Conservation (phyloP, 2,329 filamentous ascomycete genomes). For the Monilinia polystroma region DNA sequence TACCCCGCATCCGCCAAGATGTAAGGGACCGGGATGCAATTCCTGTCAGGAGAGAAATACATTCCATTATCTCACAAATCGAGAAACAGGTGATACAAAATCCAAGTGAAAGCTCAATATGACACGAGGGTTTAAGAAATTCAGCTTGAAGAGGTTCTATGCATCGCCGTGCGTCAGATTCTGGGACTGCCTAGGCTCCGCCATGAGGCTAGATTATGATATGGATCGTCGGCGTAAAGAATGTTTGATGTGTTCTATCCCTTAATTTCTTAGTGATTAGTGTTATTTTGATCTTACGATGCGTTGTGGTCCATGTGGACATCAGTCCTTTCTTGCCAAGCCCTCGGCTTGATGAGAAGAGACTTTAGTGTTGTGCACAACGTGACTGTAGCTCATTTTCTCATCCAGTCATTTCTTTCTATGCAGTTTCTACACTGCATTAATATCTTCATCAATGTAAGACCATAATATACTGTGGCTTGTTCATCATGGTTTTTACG, state of each 20-base stretch:
- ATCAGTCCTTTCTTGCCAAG: neutral
- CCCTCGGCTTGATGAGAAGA: neutral
- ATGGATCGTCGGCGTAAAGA: conserved; percentile 14
- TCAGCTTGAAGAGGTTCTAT: conserved; percentile 5
- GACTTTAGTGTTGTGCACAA: neutral
- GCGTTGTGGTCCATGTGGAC: neutral
- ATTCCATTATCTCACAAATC: conserved; percentile 15
- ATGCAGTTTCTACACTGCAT: neutral
- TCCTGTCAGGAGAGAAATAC: conserved; percentile 7
- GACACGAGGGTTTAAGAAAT: neutral
- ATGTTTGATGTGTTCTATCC: neutral
- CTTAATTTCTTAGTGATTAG: conserved; percentile 1
- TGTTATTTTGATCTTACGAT: neutral
- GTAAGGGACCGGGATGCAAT: conserved; percentile 10
- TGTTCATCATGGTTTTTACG: neutral
- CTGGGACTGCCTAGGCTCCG: neutral
- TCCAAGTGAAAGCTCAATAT: neutral
- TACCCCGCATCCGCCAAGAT: conserved; percentile 18
- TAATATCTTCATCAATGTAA: neutral
- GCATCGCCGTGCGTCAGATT: neutral
- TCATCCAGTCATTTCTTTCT: neutral
- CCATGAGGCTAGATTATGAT: conserved; percentile 14
- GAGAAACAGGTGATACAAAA: conserved; percentile 5
- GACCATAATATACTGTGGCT: neutral
- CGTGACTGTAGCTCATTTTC: neutral